Conservation (phyloP, 1,284 basidiomycete genomes). For the Cryptococcus depauperatus region DNA sequence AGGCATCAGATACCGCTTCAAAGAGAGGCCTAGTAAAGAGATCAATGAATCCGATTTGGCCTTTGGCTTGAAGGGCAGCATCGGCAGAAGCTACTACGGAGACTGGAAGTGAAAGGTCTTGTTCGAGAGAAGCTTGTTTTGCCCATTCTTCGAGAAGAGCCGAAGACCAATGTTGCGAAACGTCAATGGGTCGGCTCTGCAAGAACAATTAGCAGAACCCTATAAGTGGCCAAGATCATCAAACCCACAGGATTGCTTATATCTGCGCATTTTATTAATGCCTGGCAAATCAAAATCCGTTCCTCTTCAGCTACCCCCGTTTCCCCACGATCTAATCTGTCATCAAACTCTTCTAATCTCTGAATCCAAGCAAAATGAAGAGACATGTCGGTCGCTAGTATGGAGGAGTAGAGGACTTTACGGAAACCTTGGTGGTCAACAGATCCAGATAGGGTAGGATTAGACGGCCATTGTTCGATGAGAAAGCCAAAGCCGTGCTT, state of each 20-base stretch:
- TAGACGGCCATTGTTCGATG: conserved; percentile 32
- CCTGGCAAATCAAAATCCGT: conserved; percentile 73
- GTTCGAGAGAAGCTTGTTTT: conserved; percentile 72
- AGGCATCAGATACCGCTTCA: conserved; percentile 59
- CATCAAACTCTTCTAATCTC: conserved; percentile 51
- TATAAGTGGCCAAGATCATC: too few relatives aligned
- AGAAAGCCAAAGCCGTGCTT: conserved; percentile 60
- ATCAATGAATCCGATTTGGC: conserved; percentile 83
- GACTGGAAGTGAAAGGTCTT: conserved; percentile 64
- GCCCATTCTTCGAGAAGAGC: conserved; percentile 83
- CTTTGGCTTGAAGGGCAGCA: conserved; percentile 61
- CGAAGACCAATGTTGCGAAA: conserved; percentile 82
- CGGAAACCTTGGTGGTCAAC: conserved; percentile 54
- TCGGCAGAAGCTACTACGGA: conserved; percentile 58
- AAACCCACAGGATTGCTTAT: conserved; percentile 84
- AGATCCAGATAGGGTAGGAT: conserved; percentile 10
- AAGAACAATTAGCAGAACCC: too few relatives aligned
- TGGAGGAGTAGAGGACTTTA: conserved; percentile 64
- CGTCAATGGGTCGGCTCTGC: conserved; percentile 79
- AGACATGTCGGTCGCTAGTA: conserved; percentile 88
- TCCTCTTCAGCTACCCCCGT: conserved; percentile 44
- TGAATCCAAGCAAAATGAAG: conserved; percentile 78
- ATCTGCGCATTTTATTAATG: conserved; percentile 89
- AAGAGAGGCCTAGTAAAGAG: conserved; percentile 75
- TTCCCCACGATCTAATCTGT: conserved; percentile 20